Evolutionary conservation across 306 rosid genomes (phyloP), one percentile per base, ranked within the genome.

Genomic region (Castanea mollissima): DNA sequence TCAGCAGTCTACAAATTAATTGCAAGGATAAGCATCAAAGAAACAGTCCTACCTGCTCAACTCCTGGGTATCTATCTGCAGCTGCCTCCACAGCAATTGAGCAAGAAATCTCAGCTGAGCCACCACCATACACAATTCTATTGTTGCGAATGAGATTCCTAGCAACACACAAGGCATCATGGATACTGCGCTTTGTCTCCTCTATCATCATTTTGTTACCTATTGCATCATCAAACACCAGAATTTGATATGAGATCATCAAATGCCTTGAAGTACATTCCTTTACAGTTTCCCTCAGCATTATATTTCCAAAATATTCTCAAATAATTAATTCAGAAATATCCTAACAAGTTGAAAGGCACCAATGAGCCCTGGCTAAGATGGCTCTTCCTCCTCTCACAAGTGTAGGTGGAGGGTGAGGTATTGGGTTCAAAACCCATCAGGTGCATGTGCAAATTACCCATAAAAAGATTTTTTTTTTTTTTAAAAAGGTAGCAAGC

Each of bases 131-230:
- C 35, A 96, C 98, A 59, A 96, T 93, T 73, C 97, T 91, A 60
- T 96, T 96, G 88, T 96, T 96, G 88, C 97, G 91, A 46, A 96
- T 96, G 78, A 96, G 97, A 90, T 96, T 96, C 87, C 99, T 91
- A 54, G 99, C 96, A 69, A 96, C 99, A 64, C 99, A 96, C 72
- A 96, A 76, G 75, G 98, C 96, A 90, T 96, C 98, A 1, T 93
- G 99, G 82, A 96, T 58, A 80, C 98, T 96, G 65, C 99, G 97
- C 80, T 96, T 96, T 69, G 99, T 96, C 94, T 96, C 99, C 88
- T 96, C 99, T 69, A 93, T 84, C 79, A 96, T 89, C 99, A 96
- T 96, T 81, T 96, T 96, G 91, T 96, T 96, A 83, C 98, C 99
- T 96, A 76, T 51, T 41, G 14, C 65, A 76, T 56, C 21, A 38